A percentile compares a stretch with the other conserved stretches of the same genome.
phyloP scores from a whole-genome alignment of 306 rosid species.

The Myrica gale region DNA sequence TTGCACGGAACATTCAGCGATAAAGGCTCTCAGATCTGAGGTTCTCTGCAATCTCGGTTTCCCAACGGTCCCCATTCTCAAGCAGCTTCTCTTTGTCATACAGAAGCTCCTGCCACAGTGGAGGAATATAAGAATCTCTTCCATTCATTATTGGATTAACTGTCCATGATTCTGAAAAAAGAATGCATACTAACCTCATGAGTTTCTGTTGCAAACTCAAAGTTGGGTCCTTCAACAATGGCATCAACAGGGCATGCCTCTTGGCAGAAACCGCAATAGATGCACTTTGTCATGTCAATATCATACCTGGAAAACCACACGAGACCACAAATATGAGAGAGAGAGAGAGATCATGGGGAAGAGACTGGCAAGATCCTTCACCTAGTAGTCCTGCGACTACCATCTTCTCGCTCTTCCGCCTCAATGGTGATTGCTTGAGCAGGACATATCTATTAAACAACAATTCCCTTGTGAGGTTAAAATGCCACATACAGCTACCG shows the following conservation, averaged over 20 bases:
- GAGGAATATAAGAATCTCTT: conserved; percentile 6
- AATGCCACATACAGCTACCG: not conserved
- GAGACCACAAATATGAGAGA: conserved; percentile 22
- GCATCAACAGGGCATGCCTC: conserved; percentile 99
- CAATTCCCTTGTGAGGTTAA: conserved; percentile 16
- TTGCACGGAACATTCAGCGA: conserved; percentile 51
- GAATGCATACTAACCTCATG: conserved; percentile 65
- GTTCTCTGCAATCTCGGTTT: conserved; percentile 95
- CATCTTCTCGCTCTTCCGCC: conserved; percentile 99
- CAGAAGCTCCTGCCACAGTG: conserved; percentile 75
- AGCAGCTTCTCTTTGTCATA: conserved; percentile 98
- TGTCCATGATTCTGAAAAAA: conserved; percentile 13
- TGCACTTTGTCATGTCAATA: conserved; percentile 99
- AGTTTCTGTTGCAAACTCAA: conserved; percentile 91
- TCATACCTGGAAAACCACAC: conserved; percentile 65
- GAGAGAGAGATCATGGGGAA: not conserved
- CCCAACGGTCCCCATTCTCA: conserved; percentile 99
- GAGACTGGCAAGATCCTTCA: conserved; percentile 29
- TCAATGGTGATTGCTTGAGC: conserved; percentile 99
- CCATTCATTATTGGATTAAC: not conserved
- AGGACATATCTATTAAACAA: conserved; percentile 69
- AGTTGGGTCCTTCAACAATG: conserved; percentile 98
- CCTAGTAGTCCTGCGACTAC: conserved; percentile 99
- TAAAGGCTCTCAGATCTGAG: conserved; percentile 96
- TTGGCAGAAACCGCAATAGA: conserved; percentile 99